Evolutionary conservation across 805 yeast genomes (phyloP), one percentile per base, ranked within the genome.

Genomic region (Candida quercuum): DNA sequence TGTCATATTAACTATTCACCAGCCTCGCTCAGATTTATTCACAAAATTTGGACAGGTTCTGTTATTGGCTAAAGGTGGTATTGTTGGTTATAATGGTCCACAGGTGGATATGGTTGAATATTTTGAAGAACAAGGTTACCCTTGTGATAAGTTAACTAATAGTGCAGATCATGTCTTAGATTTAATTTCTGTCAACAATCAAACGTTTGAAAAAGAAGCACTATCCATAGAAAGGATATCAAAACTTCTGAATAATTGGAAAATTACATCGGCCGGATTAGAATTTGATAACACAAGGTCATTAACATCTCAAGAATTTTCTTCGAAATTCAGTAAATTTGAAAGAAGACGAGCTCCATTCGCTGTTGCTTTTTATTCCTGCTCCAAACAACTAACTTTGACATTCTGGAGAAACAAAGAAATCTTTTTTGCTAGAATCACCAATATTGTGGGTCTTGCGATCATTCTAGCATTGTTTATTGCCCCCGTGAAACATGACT

Each of bases 151-250:
- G 8, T 57, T 75, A 27, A 74, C 82, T 3, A 86, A 84, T 53
- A 71, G 81, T 14, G 94, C 94, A 2, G 95, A 87, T 56, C 81
- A 65, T 52, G 72, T 82, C 22, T 65, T 87, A 38, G 96, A 87
- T 57, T 51, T 83, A 37, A 76, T 86, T 2, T 80, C 93, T 1
- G 45, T 54, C 2, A 52, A 54, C 27, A 39, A 42, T 9, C 56
- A 53, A 29, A 43, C 37, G 13, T 4, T 32, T 11, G 38, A 36
- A 12, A 43, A 42, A 5, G 57, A 52, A 24, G 15, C 22, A 1
- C n/a, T 21, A 1, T 41, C 56, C 1, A 45, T 42, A 10, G 21
- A n/a, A 5, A 39, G 57, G 23, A 48, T 53, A 13, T 36, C 36
- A 7, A 4, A 8, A 3, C 20, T 54, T 4, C 22, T 52, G 10